phyloP scores from a whole-genome alignment of 768 basidiomycete genomes.

The Xerocomellus intermedius region DNA sequence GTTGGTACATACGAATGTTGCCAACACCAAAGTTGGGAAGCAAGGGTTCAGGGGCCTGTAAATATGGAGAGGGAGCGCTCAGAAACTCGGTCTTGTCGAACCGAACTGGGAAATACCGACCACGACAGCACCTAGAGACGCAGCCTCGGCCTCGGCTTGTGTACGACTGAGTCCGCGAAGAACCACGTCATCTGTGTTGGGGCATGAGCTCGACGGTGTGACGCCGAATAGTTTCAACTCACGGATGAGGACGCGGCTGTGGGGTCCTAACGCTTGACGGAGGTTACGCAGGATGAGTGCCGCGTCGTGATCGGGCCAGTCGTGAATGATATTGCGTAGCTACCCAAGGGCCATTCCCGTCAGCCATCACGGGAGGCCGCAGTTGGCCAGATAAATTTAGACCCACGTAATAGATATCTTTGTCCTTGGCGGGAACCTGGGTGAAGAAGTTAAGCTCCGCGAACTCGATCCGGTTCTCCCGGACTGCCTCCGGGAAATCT shows the following conservation, averaged over 20 bases:
- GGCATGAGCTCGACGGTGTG: not conserved
- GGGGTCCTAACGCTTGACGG: slow-evolving; percentile 29
- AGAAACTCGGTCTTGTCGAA: not conserved
- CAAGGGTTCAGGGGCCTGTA: slow-evolving; percentile 36
- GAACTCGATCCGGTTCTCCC: slow-evolving; percentile 29
- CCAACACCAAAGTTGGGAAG: slow-evolving; percentile 35
- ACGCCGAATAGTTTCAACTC: slow-evolving; percentile 2
- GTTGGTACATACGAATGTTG: slow-evolving; percentile 28
- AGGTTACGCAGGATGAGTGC: slow-evolving; percentile 29
- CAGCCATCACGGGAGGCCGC: not conserved
- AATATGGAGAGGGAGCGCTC: not conserved
- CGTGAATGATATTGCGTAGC: slow-evolving; percentile 30
- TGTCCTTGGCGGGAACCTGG: slow-evolving; percentile 24
- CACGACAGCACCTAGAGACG: slow-evolving; percentile 8
- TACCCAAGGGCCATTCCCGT: not conserved
- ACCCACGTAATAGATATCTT: slow-evolving; percentile 36
- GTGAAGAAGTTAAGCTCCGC: slow-evolving; percentile 31
- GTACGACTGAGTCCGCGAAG: slow-evolving; percentile 16
- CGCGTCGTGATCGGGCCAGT: slow-evolving; percentile 34
- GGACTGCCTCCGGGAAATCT: slow-evolving; percentile 24
- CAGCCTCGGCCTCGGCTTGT: slow-evolving; percentile 12
- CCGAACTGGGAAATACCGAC: slow-evolving; percentile 9
- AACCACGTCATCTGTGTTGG: slow-evolving; percentile 24
- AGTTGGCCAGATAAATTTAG: not conserved
- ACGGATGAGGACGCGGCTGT: slow-evolving; percentile 36